Base-by-base conservation (phyloP, 2,329 filamentous ascomycete genomes). In the Diaporthe sp. region DNA sequence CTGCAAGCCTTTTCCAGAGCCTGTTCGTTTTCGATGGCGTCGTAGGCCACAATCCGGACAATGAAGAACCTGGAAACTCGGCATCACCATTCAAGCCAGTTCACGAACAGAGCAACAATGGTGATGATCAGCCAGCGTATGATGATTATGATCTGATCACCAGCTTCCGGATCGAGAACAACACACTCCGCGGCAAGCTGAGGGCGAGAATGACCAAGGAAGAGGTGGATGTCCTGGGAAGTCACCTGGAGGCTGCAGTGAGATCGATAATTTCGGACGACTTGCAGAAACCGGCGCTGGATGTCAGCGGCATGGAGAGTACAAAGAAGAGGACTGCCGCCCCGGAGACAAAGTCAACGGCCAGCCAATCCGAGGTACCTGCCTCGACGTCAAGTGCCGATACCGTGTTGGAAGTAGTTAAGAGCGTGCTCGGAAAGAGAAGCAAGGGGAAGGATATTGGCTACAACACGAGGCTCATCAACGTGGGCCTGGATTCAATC, bases 61-160 rank as follows among this genome's bases (percentile, higher is more conserved):
- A 39, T 13, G 28, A 51, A n/a, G 42, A 49, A 60, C n/a, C n/a
- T 22, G 31, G 31, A 42, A 57, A 12, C 25, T 51, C 53, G 9
- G 44, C 15, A 19, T 19, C 65, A 15, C 28, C 60, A 1, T 73
- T 73, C 71, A 55, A 37, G n/a, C 46, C 46, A 31, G 44, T 65
- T 17, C 46, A 65, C 10, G 57, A 58, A 25, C 51, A 71, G 17
- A 17, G 25, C 62, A 44, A 60, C 10, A 51, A 13, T 1, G 60
- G 31, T 9, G 67, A 70, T 25, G n/a, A 71, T 22, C 68, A 74
- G 37, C 67, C 76, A 10, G 75, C 68, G 4, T 80, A 78, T 61
- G 79, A 80, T 55, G 79, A 80, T 31, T 80, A 80, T 28, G 76
- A 78, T n/a, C 37, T 80, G 12, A 80, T 80, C 44, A 75, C 76